Evolutionary conservation across 495 filamentous ascomycete genomes (phyloP).

Genomic region (Daldinia caldariorum): DNA sequence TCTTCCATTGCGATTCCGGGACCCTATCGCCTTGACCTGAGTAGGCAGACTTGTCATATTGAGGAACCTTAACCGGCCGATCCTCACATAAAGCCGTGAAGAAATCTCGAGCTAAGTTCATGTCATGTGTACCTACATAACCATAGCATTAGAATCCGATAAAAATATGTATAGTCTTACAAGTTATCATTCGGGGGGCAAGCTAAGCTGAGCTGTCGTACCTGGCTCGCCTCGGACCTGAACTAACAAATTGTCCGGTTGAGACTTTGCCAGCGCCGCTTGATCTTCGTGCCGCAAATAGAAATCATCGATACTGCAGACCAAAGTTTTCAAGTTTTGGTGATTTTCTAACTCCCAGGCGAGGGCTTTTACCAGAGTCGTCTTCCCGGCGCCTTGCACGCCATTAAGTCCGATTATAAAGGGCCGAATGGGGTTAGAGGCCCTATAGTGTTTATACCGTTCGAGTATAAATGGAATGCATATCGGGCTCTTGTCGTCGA

Average conservation of each 20-base stretch:
- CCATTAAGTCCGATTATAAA: constrained; percentile 72
- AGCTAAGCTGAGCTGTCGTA: constrained; percentile 27
- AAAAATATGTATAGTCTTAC: constrained; percentile 4
- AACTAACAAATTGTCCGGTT: constrained; percentile 78
- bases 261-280: constrained; percentile 67
- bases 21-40: constrained; percentile 81
- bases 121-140: constrained; percentile 78
- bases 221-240: constrained; percentile 84
- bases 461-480: constrained; percentile 87
- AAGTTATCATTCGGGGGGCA: constrained; percentile 8
- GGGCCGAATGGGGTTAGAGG: constrained; percentile 51
- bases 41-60: constrained; percentile 85
- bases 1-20: constrained; percentile 66
- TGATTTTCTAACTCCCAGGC: constrained; percentile 70
- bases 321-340: constrained; percentile 74
- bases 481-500: constrained; percentile 88
- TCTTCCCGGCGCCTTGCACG: constrained; percentile 91
- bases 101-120: constrained; percentile 68
- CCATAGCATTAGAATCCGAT: constrained; percentile 27
- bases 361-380: constrained; percentile 80
- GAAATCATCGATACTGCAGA: constrained; percentile 90
- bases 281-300: constrained; percentile 82
- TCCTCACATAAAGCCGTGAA: constrained; percentile 68
- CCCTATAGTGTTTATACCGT: constrained; percentile 64
- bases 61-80: constrained; percentile 69